Base-by-base conservation (phyloP, 768 basidiomycete species). In the Lentinula boryana region DNA sequence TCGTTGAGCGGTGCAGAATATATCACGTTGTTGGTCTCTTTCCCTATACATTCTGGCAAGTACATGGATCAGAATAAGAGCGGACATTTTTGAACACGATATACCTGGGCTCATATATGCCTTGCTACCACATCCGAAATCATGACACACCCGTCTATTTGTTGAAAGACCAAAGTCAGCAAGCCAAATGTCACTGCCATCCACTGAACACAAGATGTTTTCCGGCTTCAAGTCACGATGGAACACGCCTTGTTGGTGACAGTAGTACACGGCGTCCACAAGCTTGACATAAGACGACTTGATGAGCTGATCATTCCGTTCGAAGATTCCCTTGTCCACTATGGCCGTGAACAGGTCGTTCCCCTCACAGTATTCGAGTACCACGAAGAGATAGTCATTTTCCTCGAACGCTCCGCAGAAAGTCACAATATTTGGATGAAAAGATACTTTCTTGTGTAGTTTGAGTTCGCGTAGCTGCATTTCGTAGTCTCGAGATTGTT, bases 221-320 rank as follows among this genome's bases (percentile, higher is more conserved):
- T 93, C 92, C 0, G 91, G 92, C 72, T 94, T 94, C 67, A 95
- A 81, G 67, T 94, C 91, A 27, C 92, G 88, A 72, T 95, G 93
- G 68, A 82, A 92, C 63, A 94, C 83, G 8, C 84, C 83, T 46
- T 78, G 76, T 46, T 75, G 70, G 67, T 94, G 91, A 68, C 88
- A 91, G 68, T 87, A 80, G 54, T 87, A 78, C 48, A 94, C 83
- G 1, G 88, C 89, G 63, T 92, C 88, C 57, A 94, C 72, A 55
- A 95, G 82, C 67, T 93, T 86, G 23, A 89, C 64, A 71, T 91
- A 93, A 35, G 85, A 80, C 35, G 72, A 69, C 69, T 82, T 87
- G 75, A 92, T 83, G 63, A 88, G 80, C 4, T 71, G 69, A 63
- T 83, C 82, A 63, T 91, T 81, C 48, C 82, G 79, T 51, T 79